phyloP scores from a whole-genome alignment of 1,139 yeast species.

The Lodderomyces parapsilosis region DNA sequence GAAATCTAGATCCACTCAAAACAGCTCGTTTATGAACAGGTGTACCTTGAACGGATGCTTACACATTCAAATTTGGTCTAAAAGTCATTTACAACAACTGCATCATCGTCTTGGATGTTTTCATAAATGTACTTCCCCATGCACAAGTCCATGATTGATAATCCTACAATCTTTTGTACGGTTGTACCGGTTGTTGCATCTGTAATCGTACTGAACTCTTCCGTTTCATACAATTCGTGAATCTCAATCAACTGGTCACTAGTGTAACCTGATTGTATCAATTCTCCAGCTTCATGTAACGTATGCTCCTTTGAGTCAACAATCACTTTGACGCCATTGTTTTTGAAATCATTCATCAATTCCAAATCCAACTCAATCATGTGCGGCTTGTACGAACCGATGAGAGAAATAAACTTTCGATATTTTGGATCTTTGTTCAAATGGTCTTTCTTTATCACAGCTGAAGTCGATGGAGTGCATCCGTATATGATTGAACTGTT shows the following conservation, averaged over 20 bases:
- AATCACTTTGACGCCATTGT: constrained; percentile 33
- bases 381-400: constrained; percentile 69
- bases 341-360: constrained; percentile 27
- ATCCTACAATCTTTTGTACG: constrained; percentile 55
- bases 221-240: constrained; percentile 29
- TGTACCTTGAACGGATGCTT: neutral
- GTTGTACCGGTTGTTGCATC: constrained; percentile 26
- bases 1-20: too few relatives aligned
- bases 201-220: constrained; percentile 10
- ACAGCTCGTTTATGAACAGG: neutral
- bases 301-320: constrained; percentile 63
- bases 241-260: constrained; percentile 44
- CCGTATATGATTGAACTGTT: constrained; percentile 51
- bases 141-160: constrained; percentile 60
- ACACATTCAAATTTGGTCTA: constrained; percentile 3
- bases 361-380: constrained; percentile 62
- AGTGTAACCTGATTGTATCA: constrained; percentile 44
- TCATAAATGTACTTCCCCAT: constrained; percentile 34
- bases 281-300: constrained; percentile 63
- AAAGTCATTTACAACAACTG: constrained; percentile 14
- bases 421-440: constrained; percentile 27
- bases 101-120: constrained; percentile 13
- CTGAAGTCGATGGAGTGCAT: constrained; percentile 56
- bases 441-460: constrained; percentile 38
- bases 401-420: constrained; percentile 52